Conservation (phyloP, 1,284 basidiomycete genomes). For the Cutaneotrichosporon curvatum region DNA sequence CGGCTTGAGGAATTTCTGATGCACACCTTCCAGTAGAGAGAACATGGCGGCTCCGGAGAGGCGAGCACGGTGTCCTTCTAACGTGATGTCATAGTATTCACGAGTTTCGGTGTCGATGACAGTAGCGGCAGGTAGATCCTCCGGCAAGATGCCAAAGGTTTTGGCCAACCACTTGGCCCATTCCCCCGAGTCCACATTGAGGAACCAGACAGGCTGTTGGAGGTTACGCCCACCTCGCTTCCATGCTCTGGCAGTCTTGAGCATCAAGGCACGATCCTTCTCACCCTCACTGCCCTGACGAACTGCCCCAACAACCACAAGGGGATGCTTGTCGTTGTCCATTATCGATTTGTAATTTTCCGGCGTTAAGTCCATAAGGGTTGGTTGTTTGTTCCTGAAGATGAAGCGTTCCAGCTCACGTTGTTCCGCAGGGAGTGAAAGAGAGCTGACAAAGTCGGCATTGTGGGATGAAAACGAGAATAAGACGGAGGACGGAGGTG, state of each 20-base stretch:
- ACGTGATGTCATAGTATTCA: slow-evolving; percentile 52
- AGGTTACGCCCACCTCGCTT: slow-evolving; percentile 41
- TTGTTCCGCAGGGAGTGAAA: slow-evolving; percentile 26
- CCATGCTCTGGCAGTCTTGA: slow-evolving; percentile 61
- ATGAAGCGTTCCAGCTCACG: slow-evolving; percentile 52
- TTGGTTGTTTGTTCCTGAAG: slow-evolving; percentile 61
- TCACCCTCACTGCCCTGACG: slow-evolving; percentile 25
- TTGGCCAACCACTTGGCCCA: slow-evolving; percentile 82
- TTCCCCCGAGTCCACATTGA: slow-evolving; percentile 71
- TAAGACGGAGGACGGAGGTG: slow-evolving; percentile 53
- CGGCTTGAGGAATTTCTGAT: slow-evolving; percentile 53
- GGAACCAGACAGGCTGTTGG: slow-evolving; percentile 64
- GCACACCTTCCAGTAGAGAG: slow-evolving; percentile 62
- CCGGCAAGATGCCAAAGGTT: slow-evolving; percentile 60
- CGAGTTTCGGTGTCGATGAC: slow-evolving; percentile 61
- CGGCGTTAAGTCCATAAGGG: slow-evolving; percentile 60
- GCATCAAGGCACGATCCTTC: slow-evolving; percentile 51
- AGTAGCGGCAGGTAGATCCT: slow-evolving; percentile 56
- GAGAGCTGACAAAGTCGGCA: slow-evolving; percentile 19
- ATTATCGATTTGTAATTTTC: slow-evolving; percentile 73
- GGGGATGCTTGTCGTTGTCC: slow-evolving; percentile 60
- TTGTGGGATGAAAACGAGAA: slow-evolving; percentile 66
- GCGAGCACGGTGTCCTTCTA: slow-evolving; percentile 60
- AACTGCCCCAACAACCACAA: slow-evolving; percentile 60
- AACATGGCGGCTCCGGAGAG: slow-evolving; percentile 58